Evolutionary conservation across 2,329 filamentous ascomycete genomes (phyloP).

Genomic region (Ascochyta fabae): DNA sequence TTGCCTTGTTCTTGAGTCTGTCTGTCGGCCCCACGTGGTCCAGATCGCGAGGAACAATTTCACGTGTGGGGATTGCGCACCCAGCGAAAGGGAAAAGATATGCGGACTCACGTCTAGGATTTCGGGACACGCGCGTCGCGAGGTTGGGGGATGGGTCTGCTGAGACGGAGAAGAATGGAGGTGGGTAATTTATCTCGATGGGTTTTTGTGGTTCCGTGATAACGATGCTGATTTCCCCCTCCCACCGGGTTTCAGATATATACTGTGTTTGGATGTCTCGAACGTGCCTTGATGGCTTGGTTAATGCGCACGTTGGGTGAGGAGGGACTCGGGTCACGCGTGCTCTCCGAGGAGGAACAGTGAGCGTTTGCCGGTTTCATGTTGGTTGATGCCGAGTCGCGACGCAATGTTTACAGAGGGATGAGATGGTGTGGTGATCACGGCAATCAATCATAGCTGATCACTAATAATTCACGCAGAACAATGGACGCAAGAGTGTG

Average conservation of each 20-base stretch:
- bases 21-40: not conserved
- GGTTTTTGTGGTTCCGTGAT: no score
- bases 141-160: not conserved
- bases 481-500: not conserved
- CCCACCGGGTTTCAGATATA: no score
- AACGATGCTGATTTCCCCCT: no score
- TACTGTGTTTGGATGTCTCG: no score
- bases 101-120: conserved; percentile 3
- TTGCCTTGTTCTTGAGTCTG: no score
- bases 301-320: no score
- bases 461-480: not conserved
- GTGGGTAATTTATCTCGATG: no score
- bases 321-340: no score
- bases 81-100: conserved; percentile 10
- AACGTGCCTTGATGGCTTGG: no score
- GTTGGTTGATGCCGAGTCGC: not conserved
- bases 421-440: not conserved
- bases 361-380: not conserved
- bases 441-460: not conserved
- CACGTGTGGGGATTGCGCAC: not conserved
- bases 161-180: no score
- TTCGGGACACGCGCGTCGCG: not conserved
- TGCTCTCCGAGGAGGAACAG: not conserved
- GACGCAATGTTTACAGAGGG: not conserved
- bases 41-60: conserved; percentile 7